These are phyloP conservation scores for Epicoccum sorghinum DNA, from an alignment of 2,329 filamentous ascomycete species.

Conservation along the genomic window DNA sequence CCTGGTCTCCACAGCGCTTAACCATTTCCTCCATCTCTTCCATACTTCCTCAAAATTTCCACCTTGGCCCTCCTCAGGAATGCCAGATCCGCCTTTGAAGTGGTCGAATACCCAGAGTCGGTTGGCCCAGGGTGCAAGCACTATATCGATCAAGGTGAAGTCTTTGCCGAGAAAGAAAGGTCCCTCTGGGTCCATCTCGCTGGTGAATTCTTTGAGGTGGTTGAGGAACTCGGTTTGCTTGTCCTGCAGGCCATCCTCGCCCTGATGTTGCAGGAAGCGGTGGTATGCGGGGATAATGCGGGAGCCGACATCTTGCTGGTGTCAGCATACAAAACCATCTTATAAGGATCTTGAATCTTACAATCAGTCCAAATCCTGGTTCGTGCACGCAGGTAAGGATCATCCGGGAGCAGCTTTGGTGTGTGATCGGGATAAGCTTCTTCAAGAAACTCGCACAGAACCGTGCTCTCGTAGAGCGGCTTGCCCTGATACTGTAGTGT, in stretches of 20 bases:
- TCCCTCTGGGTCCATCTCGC: slow-evolving; percentile 65
- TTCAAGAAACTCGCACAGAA: slow-evolving; percentile 78
- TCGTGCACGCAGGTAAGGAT: slow-evolving; percentile 68
- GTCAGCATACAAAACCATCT: not conserved
- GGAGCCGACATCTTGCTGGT: slow-evolving; percentile 58
- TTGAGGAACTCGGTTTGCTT: slow-evolving; percentile 64
- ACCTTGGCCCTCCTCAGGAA: slow-evolving; percentile 56
- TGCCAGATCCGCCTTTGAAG: slow-evolving; percentile 67
- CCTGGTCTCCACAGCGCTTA: slow-evolving; percentile 62
- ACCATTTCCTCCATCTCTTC: slow-evolving; percentile 70
- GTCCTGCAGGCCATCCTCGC: slow-evolving; percentile 51
- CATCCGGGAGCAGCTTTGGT: slow-evolving; percentile 62
- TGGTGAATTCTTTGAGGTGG: slow-evolving; percentile 65
- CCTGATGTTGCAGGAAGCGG: slow-evolving; percentile 56
- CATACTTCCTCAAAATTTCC: slow-evolving; percentile 64
- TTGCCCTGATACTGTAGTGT: slow-evolving; percentile 65
- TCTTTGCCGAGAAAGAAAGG: slow-evolving; percentile 71
- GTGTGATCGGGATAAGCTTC: slow-evolving; percentile 66
- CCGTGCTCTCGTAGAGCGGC: slow-evolving; percentile 73
- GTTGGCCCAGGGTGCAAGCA: slow-evolving; percentile 74
- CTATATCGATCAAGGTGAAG: slow-evolving; percentile 72
- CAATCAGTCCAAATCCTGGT: slow-evolving; percentile 76
- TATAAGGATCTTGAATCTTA: not conserved
- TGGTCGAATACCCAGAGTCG: slow-evolving; percentile 76
- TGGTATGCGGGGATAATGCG: slow-evolving; percentile 74